phyloP scores from a whole-genome alignment of 1,284 basidiomycete species.

The Neonothopanus nambi region DNA sequence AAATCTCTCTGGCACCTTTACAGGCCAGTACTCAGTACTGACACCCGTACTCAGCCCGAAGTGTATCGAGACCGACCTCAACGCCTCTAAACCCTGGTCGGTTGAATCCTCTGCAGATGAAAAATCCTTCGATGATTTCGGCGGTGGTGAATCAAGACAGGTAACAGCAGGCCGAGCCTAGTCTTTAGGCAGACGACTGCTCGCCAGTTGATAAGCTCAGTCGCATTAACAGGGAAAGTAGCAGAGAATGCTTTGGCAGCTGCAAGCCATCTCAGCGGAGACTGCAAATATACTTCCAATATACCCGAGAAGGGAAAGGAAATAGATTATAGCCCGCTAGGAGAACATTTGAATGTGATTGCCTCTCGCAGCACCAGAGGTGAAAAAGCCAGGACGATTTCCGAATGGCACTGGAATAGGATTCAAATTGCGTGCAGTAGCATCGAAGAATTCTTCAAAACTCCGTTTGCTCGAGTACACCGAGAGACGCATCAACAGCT shows the following conservation, averaged over 20 bases:
- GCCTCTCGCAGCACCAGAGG: constrained; percentile 34
- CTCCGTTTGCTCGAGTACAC: constrained; percentile 24
- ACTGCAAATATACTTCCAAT: constrained; percentile 16
- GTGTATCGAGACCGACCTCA: constrained; percentile 21
- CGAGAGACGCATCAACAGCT: constrained; percentile 1
- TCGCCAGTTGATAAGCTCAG: constrained; percentile 17
- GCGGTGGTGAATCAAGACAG: constrained; percentile 24
- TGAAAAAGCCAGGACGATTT: constrained; percentile 31
- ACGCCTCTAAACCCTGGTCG: constrained; percentile 19
- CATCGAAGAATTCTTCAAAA: constrained; percentile 35
- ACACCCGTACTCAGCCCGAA: constrained; percentile 24
- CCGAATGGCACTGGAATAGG: constrained; percentile 33
- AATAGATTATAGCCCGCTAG: not conserved
- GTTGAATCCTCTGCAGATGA: constrained; percentile 24
- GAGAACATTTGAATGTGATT: constrained; percentile 11
- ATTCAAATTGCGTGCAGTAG: constrained; percentile 29
- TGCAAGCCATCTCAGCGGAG: constrained; percentile 12
- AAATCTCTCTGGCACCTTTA: constrained; percentile 22
- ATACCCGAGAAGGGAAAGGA: constrained; percentile 4
- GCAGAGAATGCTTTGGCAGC: constrained; percentile 16
- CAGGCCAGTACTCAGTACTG: constrained; percentile 25
- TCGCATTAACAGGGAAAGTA: constrained; percentile 23
- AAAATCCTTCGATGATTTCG: constrained; percentile 1
- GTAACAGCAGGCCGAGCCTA: constrained; percentile 23
- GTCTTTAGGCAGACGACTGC: constrained; percentile 3